Base-by-base conservation (phyloP, 345 rosid genomes). In the Pugionium cornutum region DNA sequence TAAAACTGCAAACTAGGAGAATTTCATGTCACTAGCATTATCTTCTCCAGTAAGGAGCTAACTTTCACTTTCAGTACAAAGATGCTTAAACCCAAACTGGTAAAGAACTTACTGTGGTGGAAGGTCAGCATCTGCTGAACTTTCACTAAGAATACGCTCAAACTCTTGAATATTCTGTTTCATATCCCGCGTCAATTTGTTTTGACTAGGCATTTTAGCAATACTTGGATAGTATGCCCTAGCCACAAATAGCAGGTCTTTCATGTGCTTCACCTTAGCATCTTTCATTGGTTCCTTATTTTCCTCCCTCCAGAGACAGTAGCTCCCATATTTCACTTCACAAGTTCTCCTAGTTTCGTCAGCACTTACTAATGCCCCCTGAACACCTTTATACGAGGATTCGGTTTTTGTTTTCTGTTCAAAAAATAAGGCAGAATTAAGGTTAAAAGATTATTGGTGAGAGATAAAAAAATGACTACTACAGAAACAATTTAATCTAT, bases 171-270 rank as follows among this genome's bases (percentile, higher is more conserved):
- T 94, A 69, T 83, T 90, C 76, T 83, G 96, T 78, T 59, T 88
- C 81, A 94, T 40, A 78, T 87, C 99, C 56, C 72, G 86, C 65
- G 97, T 75, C 65, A 94, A 77, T 69, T 76, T 82, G 76, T 63
- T 80, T 72, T 88, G 91, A 50, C 80, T 70, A 71, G 89, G 95
- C 75, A 90, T 83, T 73, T 94, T 94, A 40, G 99, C 97, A 79
- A 94, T 81, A 61, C 79, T 94, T 41, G 99, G 97, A 76, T 76
- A 94, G 80, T 94, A 94, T 74, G 99, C 88, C 74, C 99, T 83
- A 62, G 96, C 96, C 53, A 84, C 91, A 72, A 94, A 94, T 64
- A 94, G 95, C 67, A 69, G 84, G 71, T 90, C 99, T 79, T 89
- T 92, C 79, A 92, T 75, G 78, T 81, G 87, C 80, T 88, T 92